Evolutionary conservation across 257 asterid species (phyloP).

Genomic region (Solanum appendiculatum): DNA sequence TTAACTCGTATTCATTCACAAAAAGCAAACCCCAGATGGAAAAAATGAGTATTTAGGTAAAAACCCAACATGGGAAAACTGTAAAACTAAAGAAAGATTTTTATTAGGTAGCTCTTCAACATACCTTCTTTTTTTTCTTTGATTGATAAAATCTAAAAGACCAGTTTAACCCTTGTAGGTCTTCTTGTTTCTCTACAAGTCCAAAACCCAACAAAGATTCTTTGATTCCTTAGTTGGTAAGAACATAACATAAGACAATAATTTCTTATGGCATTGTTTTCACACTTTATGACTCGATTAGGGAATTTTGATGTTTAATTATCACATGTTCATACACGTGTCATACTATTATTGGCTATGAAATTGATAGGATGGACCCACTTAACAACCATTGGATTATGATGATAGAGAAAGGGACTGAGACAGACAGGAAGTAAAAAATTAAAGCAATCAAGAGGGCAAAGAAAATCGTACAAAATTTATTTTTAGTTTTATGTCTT

Average conservation of each 20-base stretch:
- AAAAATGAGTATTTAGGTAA: background rate
- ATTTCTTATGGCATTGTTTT: background rate
- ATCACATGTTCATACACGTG: background rate
- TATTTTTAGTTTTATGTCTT: too few species aligned
- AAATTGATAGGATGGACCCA: background rate
- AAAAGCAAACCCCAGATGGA: background rate
- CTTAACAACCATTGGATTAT: too few species aligned
- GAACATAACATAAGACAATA: conserved; percentile 1
- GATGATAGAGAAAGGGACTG: too few species aligned
- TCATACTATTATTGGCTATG: background rate
- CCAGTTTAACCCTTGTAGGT: background rate
- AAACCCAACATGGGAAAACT: background rate
- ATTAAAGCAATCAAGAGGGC: too few species aligned
- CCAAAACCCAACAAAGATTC: conserved; percentile 12
- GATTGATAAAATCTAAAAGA: background rate
- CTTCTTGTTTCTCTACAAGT: background rate
- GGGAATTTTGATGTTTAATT: background rate
- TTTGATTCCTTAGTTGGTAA: conserved; percentile 24
- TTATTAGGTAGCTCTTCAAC: background rate
- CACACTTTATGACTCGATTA: background rate
- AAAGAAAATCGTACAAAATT: too few species aligned
- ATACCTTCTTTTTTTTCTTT: background rate
- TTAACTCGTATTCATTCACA: background rate
- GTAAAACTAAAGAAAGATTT: background rate
- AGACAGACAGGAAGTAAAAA: too few species aligned